Conservation (phyloP, 306 rosid species). For the Boehmeria nivea region DNA sequence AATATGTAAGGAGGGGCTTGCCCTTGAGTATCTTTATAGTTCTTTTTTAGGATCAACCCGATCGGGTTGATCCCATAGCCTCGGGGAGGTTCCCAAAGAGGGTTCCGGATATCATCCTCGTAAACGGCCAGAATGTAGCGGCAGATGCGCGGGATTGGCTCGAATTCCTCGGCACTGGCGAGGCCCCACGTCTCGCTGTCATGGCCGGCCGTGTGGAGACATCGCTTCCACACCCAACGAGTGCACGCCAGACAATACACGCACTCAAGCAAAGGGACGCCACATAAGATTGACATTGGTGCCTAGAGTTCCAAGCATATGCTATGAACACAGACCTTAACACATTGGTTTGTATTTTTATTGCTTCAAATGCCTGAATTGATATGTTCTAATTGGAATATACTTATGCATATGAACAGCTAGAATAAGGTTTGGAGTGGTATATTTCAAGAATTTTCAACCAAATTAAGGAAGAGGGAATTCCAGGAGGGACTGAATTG, state of each 20-base stretch:
- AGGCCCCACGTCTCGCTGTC: slow-evolving; percentile 93
- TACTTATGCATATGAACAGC: neutral
- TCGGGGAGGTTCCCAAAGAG: slow-evolving; percentile 74
- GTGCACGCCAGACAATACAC: slow-evolving; percentile 85
- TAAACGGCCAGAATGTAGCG: slow-evolving; percentile 79
- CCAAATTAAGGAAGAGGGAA: neutral
- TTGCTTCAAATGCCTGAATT: too few relatives aligned
- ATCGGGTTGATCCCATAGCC: slow-evolving; percentile 86
- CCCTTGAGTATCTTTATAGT: slow-evolving; percentile 59
- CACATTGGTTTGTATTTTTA: too few relatives aligned
- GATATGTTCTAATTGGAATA: neutral
- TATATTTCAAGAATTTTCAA: neutral
- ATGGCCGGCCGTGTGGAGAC: slow-evolving; percentile 92
- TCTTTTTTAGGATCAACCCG: slow-evolving; percentile 42
- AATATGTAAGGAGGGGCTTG: slow-evolving; percentile 70
- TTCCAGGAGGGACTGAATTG: too few relatives aligned
- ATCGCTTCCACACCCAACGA: slow-evolving; percentile 93
- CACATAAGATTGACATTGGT: slow-evolving; percentile 71
- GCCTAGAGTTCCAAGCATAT: slow-evolving; percentile 22
- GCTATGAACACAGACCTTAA: too few relatives aligned
- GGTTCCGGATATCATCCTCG: slow-evolving; percentile 74
- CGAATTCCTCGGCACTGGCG: slow-evolving; percentile 69
- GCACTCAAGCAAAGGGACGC: slow-evolving; percentile 76
- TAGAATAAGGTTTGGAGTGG: neutral
- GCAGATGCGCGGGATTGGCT: slow-evolving; percentile 84